Evolutionary conservation across 2,329 filamentous ascomycete species (phyloP), one percentile per base, ranked within the genome.

Genomic region (Nemania sp.): DNA sequence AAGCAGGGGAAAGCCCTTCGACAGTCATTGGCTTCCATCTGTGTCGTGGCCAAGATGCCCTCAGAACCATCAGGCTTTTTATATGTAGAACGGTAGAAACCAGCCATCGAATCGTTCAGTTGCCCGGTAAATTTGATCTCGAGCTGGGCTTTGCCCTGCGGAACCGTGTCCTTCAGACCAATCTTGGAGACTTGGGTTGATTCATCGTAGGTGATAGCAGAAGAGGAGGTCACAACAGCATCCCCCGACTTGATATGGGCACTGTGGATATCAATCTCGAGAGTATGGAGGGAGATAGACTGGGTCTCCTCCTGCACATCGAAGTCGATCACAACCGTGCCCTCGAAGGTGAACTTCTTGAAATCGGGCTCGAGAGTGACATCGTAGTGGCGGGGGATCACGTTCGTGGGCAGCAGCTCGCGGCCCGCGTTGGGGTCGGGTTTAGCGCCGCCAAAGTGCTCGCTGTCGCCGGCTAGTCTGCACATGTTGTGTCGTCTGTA

Each of bases 21-120:
- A 58, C 91, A 92, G 75, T 97, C 93, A 12, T 93, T 97, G 33
- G 93, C 88, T 77, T 97, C 93, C 89, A 97, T 96, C 78, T 97
- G 93, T 15, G 90, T 90, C 22, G 91, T 93, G 23, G 92, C 93
- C 68, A 97, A 80, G 70, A 92, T 88, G 62, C 89, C 89, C 54
- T 87, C 86, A 56, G 83, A 84, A 33, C 93, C 93, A 67, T 94
- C 85, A 43, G 83, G 75, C 57, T 84, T 86, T 78, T 94, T 95
- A 80, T 93, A 97, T 6, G 91, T 95, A 1, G 91, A 96, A 54
- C 93, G 86, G 76, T 97, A 97, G 81, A 97, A 97, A 42, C 93
- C 93, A 43, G 92, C 92, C 91, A 97, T 96, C 75, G 92, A 91
- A 73, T 94, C 89, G 72, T 95, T 95, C 60, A 96, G 77, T 49